A percentile compares a stretch with the other conserved stretches of the same genome.
These are phyloP conservation scores for Serendipita sp. DNA, from an alignment of 768 basidiomycete species.

Conservation along the genomic window DNA sequence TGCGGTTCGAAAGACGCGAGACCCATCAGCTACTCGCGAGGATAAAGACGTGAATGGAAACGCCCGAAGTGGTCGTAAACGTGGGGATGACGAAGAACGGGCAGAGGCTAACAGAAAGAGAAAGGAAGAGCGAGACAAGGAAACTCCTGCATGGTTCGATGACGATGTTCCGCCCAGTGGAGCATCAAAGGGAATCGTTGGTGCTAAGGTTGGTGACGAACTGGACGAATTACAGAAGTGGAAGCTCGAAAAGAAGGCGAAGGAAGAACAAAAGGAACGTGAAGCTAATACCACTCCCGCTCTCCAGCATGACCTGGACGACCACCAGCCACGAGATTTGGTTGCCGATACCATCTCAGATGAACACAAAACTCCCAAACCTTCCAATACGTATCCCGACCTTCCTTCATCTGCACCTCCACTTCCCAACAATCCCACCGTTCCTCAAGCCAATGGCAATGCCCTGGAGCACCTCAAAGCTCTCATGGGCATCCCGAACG, in stretches of 20 bases:
- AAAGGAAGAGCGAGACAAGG: slow-evolving; percentile 5
- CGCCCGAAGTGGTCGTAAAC: neutral
- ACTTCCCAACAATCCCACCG: neutral
- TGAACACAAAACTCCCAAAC: slow-evolving; percentile 3
- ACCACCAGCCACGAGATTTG: neutral
- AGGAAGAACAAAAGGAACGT: slow-evolving; percentile 1
- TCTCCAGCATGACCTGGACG: neutral
- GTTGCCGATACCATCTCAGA: neutral
- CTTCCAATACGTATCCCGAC: neutral
- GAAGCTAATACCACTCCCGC: neutral
- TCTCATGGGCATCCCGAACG: neutral
- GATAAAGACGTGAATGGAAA: neutral
- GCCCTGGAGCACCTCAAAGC: neutral
- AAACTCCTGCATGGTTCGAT: slow-evolving; percentile 4
- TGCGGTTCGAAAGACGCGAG: neutral
- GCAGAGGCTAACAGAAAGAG: neutral
- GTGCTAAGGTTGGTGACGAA: neutral
- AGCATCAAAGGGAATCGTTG: slow-evolving; percentile 1
- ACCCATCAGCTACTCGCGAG: neutral
- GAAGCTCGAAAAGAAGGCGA: slow-evolving; percentile 3
- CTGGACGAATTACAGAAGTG: slow-evolving; percentile 3
- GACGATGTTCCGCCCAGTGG: neutral
- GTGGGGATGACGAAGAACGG: slow-evolving; percentile 1
- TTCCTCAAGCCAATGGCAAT: neutral
- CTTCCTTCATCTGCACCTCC: neutral